These are phyloP conservation scores for Tulasnella calospora DNA, from an alignment of 768 basidiomycete species.

Conservation along the genomic window DNA sequence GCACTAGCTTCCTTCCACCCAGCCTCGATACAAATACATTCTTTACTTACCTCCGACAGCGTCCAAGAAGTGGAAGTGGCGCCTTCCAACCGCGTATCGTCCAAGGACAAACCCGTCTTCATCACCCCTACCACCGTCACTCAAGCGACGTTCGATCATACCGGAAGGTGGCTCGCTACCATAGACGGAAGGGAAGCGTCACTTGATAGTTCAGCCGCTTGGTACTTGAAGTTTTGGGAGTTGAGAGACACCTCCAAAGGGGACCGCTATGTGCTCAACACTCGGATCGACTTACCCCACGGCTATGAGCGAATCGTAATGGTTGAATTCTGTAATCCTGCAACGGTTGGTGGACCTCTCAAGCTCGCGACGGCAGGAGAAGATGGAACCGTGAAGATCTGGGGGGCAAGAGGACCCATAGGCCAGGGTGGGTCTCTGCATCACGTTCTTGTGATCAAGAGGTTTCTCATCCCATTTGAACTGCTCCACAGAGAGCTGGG, in stretches of 20 bases:
- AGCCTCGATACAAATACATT: slow-evolving; percentile 89
- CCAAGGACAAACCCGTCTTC: slow-evolving; percentile 70
- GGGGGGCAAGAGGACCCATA: slow-evolving; percentile 52
- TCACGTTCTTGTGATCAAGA: not conserved
- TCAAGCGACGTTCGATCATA: slow-evolving; percentile 55
- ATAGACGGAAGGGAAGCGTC: slow-evolving; percentile 67
- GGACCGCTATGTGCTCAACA: slow-evolving; percentile 70
- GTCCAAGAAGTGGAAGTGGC: slow-evolving; percentile 86
- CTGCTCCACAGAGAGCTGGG: slow-evolving; percentile 62
- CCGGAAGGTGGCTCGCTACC: slow-evolving; percentile 90
- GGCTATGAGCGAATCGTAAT: slow-evolving; percentile 54
- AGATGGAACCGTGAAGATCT: slow-evolving; percentile 74
- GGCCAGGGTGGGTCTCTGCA: slow-evolving; percentile 40
- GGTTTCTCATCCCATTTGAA: not conserved
- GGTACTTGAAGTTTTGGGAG: slow-evolving; percentile 82
- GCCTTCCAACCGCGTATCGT: slow-evolving; percentile 85
- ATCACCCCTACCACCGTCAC: slow-evolving; percentile 69
- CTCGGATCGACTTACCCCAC: slow-evolving; percentile 85
- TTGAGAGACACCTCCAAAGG: slow-evolving; percentile 57
- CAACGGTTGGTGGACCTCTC: slow-evolving; percentile 29
- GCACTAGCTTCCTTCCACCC: slow-evolving; percentile 91
- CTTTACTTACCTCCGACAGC: slow-evolving; percentile 62
- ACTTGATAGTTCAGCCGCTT: slow-evolving; percentile 45
- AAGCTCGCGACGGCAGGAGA: slow-evolving; percentile 68
- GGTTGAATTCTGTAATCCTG: slow-evolving; percentile 51